Evolutionary conservation across 2,329 filamentous ascomycete species (phyloP), one percentile per base, ranked within the genome.

Genomic region (Arthrobotrys iridis): DNA sequence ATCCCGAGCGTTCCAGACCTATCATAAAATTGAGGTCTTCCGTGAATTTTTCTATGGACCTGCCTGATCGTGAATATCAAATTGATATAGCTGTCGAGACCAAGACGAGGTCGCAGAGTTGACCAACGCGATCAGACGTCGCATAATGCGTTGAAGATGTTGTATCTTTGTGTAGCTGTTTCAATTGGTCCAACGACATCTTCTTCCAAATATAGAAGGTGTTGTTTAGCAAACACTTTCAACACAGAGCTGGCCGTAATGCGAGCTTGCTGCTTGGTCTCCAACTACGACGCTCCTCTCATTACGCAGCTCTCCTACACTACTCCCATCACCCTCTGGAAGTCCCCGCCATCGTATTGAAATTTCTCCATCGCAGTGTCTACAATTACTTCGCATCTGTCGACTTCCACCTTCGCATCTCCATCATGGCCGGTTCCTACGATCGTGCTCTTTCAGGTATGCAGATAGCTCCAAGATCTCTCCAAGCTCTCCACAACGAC

Each of bases 401-500:
- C 43, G 8, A 41, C 35, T 15, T 58, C 35, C 8, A 58, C 43
- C 50, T 37, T 7, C 15, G 4, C 37, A 67, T 22, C 18, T 48
- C 52, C 63, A 70, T 15, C 52, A 75, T 75, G 71, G 68, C 68
- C 40, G 91, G 93, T 84, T 97, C 93, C 81, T 99, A 99, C 86
- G 95, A 99, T 86, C 92, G 95, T 91, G 95, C 94, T 85, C 90
- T 98, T 84, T 98, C 94, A 85, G 94, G 93, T 97, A 89, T 41
- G 40, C 79, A 63, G 57, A 79, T 15, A 65, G 62, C 60, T 80
- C 80, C 82, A n/a, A n/a, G n/a, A n/a, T n/a, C n/a, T 18, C 10
- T 85, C 45, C 77, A 60, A 71, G 65, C 77, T 79, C 74, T 58
- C 50, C 58, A 26, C 37, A 68, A 50, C 45, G 58, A 67, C 63